Evolutionary conservation across 2,329 filamentous ascomycete species (phyloP), one percentile per base, ranked within the genome.

Genomic region (Nothophaeocryptopus gaeumannii): DNA sequence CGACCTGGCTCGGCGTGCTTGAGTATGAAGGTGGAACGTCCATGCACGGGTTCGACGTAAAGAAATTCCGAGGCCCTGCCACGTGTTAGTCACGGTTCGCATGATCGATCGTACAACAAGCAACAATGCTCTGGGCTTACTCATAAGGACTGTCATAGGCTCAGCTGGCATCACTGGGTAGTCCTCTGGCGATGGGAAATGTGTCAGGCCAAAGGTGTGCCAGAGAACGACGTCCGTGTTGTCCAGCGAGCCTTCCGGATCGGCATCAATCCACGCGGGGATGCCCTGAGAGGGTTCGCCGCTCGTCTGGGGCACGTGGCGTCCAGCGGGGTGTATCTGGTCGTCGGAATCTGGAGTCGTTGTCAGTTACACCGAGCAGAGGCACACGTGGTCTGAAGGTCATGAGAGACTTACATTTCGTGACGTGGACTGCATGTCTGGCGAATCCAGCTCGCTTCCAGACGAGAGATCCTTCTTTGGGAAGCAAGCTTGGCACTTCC

Each of bases 401-500:
- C 39, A 46, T 26, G 20, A 39, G 10, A 31, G 9, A 51, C 83
- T 76, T 80, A 92, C 88, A 96, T 63, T 85, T 88, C 0, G 91
- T 96, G 8, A 96, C 90, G 65, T 93, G 88, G 1, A 96, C 83
- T 2, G 90, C 86, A 65, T 96, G 89, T 32, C 89, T 75, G 0
- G 91, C 89, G 62, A 96, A 96, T 0, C 86, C 89, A 1, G 90
- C 91, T 14, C 91, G 79, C 72, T 95, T 95, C 86, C 89, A 95
- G 5, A 95, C 90, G 16, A 96, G 68, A 1, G 87, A 84, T 1
- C 85, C 85, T 54, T 86, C 82, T 72, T 90, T 93, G 2, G 91
- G 89, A 8, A 96, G 72, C 13, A 96, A 73, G 0, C 77, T 73
- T 0, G 91, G 87, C 0, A 92, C 85, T 63, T 96, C 91, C 38